phyloP scores from a whole-genome alignment of 371 early-diverging fungal genomes.

The Zopfochytrium polystomum region DNA sequence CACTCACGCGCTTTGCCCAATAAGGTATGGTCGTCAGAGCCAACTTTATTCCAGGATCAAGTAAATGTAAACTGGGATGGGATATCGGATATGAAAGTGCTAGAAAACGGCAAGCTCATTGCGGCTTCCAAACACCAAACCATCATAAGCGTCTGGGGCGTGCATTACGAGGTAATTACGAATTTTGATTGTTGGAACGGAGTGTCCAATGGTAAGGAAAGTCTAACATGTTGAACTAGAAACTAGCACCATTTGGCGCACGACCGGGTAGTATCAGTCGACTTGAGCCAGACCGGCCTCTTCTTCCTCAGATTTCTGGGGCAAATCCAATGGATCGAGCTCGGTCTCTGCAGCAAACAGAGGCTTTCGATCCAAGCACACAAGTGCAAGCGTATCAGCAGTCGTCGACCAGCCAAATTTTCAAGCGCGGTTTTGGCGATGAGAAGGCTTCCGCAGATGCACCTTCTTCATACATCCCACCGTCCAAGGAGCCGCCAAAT shows the following conservation, averaged over 20 bases:
- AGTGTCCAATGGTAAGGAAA: background rate
- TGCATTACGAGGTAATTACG: constrained; percentile 33
- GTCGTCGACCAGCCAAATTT: too few relatives aligned
- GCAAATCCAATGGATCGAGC: too few relatives aligned
- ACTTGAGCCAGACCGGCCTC: background rate
- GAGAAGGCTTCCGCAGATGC: too few relatives aligned
- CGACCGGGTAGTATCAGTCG: background rate
- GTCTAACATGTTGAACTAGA: background rate
- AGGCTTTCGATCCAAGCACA: too few relatives aligned
- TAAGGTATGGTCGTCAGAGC: constrained; percentile 50
- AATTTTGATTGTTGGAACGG: background rate
- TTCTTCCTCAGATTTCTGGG: too few relatives aligned
- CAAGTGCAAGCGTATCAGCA: too few relatives aligned
- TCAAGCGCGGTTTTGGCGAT: too few relatives aligned
- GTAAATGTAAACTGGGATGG: constrained; percentile 39
- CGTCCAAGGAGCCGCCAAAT: too few relatives aligned
- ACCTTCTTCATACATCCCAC: too few relatives aligned
- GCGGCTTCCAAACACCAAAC: constrained; percentile 44
- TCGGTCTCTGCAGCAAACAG: too few relatives aligned
- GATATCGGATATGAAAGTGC: constrained; percentile 41
- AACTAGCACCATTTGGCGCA: background rate
- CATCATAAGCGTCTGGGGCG: constrained; percentile 47
- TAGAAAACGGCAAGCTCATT: constrained; percentile 41
- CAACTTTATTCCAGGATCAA: constrained; percentile 29
- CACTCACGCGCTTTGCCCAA: background rate